Evolutionary conservation across 2,329 filamentous ascomycete species (phyloP).

Genomic region (Sporothrix schenckii): DNA sequence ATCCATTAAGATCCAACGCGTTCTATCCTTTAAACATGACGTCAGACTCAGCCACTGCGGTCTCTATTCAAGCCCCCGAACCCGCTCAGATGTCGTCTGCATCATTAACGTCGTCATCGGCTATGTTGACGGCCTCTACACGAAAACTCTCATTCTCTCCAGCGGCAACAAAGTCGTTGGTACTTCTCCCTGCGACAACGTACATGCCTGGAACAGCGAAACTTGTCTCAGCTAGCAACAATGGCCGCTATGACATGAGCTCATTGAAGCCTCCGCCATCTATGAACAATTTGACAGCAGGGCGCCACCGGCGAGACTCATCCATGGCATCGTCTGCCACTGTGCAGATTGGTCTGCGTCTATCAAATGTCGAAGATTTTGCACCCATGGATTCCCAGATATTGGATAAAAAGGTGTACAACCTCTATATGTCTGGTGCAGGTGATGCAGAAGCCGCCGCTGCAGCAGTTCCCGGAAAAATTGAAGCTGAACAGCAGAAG

Average conservation of each 20-base stretch:
- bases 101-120: slow-evolving; percentile 21
- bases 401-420: slow-evolving; percentile 45
- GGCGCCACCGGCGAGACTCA: slow-evolving; percentile 59
- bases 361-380: slow-evolving; percentile 63
- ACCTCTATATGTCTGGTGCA: slow-evolving; percentile 38
- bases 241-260: slow-evolving; percentile 37
- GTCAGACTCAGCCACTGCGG: slow-evolving; percentile 9
- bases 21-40: slow-evolving; percentile 37
- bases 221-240: not conserved
- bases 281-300: slow-evolving; percentile 46
- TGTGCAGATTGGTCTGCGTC: slow-evolving; percentile 70
- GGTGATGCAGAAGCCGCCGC: slow-evolving; percentile 13
- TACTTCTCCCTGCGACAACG: slow-evolving; percentile 53
- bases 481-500: slow-evolving; percentile 14
- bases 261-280: slow-evolving; percentile 51
- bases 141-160: slow-evolving; percentile 48
- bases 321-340: slow-evolving; percentile 68
- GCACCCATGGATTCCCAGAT: slow-evolving; percentile 44
- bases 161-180: slow-evolving; percentile 40
- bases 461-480: not conserved
- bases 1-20: slow-evolving; percentile 45
- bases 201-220: slow-evolving; percentile 44
- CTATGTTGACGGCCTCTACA: slow-evolving; percentile 36
- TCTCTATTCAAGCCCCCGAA: slow-evolving; percentile 39
- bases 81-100: slow-evolving; percentile 41